Base-by-base conservation (phyloP, 2,329 filamentous ascomycete species). In the Aureobasidium vineae region DNA sequence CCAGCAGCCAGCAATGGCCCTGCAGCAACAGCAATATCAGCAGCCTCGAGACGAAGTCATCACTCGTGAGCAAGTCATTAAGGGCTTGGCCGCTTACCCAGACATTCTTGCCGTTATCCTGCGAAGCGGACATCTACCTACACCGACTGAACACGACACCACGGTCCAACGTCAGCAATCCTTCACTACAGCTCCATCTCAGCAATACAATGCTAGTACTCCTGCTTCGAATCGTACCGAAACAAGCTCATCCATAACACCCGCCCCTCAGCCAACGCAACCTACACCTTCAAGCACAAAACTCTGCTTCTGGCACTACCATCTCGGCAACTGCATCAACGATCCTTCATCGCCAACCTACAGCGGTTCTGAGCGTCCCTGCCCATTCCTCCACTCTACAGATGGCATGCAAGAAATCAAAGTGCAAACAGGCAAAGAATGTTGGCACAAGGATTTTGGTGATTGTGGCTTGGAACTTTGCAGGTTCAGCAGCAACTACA, bases 231-330 rank as follows among this genome's bases (percentile, higher is more conserved):
- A 16, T 23, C 11, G 15, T 2, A 16, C 53, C 7, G 11, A 11
- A 4, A 11, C 33, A 28, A n/a, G n/a, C n/a, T 26, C 36, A 21
- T 26, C 36, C 3, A 13, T 8, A 31, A 6, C n/a, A 1, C 10
- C 31, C 13, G 13, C 19, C 19, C 2, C 28, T 33, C 33, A 33
- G 33, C 33, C 33, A 33, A 11, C 33, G 33, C 33, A 33, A 10
- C 33, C 7, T 2, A 33, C 33, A 2, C 8, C 33, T 11, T 10
- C 33, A 21, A 38, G 3, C 19, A 19, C 8, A 38, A 13, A n/a
- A 19, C 10, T 60, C 21, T 60, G 56, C 28, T 60, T 60, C 56
- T 60, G 38, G 21, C 33, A 41, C 38, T 60, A 60, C 19, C 56
- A 60, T 38, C 19, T 2, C 26, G 56, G 56, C 19, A 5, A 45